Base-by-base conservation (phyloP, 2,329 filamentous ascomycete genomes). In the Aciculosporium take region DNA sequence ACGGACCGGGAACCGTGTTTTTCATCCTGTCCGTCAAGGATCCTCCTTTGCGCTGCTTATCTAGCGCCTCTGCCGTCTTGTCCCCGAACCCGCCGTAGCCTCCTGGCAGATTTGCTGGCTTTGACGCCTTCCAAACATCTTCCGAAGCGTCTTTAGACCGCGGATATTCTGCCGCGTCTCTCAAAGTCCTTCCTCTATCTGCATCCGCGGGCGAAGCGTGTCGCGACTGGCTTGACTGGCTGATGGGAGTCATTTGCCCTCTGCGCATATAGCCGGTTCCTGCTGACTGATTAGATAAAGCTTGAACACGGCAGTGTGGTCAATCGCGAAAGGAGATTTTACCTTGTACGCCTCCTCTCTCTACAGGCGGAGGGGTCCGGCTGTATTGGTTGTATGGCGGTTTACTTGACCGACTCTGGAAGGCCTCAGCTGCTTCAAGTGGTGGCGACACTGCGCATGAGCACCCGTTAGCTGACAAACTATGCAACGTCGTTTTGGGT, bases 1-100 rank as follows among this genome's bases (percentile, higher is more conserved):
- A 83, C 0, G 80, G 79, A 0, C 77, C 79, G 1, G 79, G 75
- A 1, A 74, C 68, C 52, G 84, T 79, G 7, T 64, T 70, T 49
- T 83, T 72, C 68, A 84, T 74, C 39, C 76, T 71, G 46, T 74
- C 69, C 49, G 81, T 52, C 23, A 84, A 51, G 29, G 54, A 64
- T 5, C 56, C 48, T 36, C 51, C 50, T 5, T 50, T 49, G 12
- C 23, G 20, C 15, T 39, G 40, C 23, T 49, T 49, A 13, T 49
- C 42, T 7, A 25, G 20, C 9, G 37, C n/a, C 6, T 45, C 34
- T 25, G 36, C 42, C 13, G 3, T 29, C 13, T 20, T n/a, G 35
- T 37, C 43, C 39, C 18, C 32, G 38, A 73, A 66, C 4, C 66
- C 68, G 10, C 69, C 69, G 51, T 74, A 73, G 15, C 64, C 68